Percentiles rank a stretch among this genome's conserved stretches.
phyloP scores from a whole-genome alignment of 768 basidiomycete species.

The Leccinum arenicola region DNA sequence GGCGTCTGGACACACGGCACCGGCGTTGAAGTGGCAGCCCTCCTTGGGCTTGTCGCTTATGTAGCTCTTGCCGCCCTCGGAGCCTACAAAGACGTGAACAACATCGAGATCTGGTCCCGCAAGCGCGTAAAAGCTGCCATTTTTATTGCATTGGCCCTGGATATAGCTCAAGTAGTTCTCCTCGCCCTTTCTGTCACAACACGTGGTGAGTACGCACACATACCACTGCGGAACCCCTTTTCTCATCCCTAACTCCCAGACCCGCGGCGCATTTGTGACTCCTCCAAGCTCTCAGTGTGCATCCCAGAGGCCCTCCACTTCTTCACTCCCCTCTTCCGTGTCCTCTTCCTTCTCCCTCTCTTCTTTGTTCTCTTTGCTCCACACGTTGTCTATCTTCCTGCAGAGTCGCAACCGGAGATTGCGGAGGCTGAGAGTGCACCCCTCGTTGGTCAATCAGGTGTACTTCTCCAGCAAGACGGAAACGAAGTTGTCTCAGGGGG shows the following conservation, averaged over 20 bases:
- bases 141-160: slow-evolving; percentile 52
- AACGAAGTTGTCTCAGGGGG: slow-evolving; percentile 31
- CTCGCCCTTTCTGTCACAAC: slow-evolving; percentile 40
- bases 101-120: slow-evolving; percentile 64
- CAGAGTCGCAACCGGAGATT: slow-evolving; percentile 16
- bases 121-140: slow-evolving; percentile 56
- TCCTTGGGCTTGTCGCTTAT: slow-evolving; percentile 69
- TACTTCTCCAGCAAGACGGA: slow-evolving; percentile 52
- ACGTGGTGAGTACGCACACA: slow-evolving; percentile 29
- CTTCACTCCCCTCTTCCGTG: slow-evolving; percentile 61
- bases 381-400: slow-evolving; percentile 54
- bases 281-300: slow-evolving; percentile 25
- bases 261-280: slow-evolving; percentile 17
- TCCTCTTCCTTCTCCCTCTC: slow-evolving; percentile 58
- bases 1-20: slow-evolving; percentile 62
- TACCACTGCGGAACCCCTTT: neutral
- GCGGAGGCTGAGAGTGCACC: slow-evolving; percentile 23
- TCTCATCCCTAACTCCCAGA: slow-evolving; percentile 8
- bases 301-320: slow-evolving; percentile 45
- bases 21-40: slow-evolving; percentile 64
- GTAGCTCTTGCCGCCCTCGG: slow-evolving; percentile 72
- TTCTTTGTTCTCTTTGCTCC: slow-evolving; percentile 62
- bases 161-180: slow-evolving; percentile 57
- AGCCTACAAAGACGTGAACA: slow-evolving; percentile 75
- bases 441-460: slow-evolving; percentile 40